phyloP scores from a whole-genome alignment of 768 basidiomycete species.

The Clavaria fumosa region DNA sequence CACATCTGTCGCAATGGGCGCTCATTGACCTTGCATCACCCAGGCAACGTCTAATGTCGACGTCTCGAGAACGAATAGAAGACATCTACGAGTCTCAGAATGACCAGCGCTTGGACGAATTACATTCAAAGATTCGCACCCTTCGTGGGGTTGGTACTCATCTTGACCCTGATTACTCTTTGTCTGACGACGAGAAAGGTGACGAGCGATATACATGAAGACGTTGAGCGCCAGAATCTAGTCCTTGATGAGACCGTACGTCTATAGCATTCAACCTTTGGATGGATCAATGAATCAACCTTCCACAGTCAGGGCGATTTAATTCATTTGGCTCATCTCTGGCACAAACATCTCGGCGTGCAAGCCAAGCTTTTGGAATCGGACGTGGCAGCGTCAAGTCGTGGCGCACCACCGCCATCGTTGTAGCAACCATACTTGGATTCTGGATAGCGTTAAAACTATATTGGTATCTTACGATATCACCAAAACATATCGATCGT shows the following conservation, averaged over 20 bases:
- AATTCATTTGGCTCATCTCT: constrained; percentile 46
- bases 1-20: not conserved
- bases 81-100: constrained; percentile 77
- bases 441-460: constrained; percentile 43
- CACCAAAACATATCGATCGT: too few relatives aligned
- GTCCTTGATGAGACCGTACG: constrained; percentile 65
- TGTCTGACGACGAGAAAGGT: constrained; percentile 16
- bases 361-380: constrained; percentile 60
- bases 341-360: constrained; percentile 51
- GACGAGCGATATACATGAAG: constrained; percentile 77
- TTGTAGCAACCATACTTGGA: constrained; percentile 36
- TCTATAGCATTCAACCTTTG: constrained; percentile 1
- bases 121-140: constrained; percentile 74
- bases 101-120: constrained; percentile 67
- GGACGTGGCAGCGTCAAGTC: constrained; percentile 51
- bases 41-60: constrained; percentile 20
- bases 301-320: constrained; percentile 47
- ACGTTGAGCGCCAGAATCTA: constrained; percentile 70
- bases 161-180: not conserved
- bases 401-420: constrained; percentile 48
- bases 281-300: constrained; percentile 1
- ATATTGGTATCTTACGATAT: not conserved
- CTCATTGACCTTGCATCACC: not conserved
- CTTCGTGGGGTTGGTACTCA: constrained; percentile 51
- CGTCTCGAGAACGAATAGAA: constrained; percentile 34